A percentile compares a stretch with the other conserved stretches of the same genome.
phyloP scores from a whole-genome alignment of 2,329 filamentous ascomycete species.

The Talaromyces islandicus region DNA sequence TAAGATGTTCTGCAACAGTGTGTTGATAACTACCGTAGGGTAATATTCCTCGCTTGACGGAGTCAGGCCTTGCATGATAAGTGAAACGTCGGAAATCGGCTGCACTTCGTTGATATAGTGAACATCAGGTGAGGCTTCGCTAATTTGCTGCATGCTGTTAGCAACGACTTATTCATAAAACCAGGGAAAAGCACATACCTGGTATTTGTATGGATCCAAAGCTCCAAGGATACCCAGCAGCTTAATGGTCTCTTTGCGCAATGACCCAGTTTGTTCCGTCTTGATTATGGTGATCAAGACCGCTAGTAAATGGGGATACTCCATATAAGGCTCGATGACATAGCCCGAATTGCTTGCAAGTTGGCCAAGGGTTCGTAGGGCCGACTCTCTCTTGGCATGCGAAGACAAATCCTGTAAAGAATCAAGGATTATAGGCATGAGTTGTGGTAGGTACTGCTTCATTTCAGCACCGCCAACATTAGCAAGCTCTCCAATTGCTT shows the following conservation, averaged over 20 bases:
- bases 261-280: conserved; percentile 76
- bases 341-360: conserved; percentile 95
- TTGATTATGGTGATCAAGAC: conserved; percentile 92
- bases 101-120: conserved; percentile 64
- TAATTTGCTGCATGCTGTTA: conserved; percentile 57
- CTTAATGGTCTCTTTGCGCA: conserved; percentile 93
- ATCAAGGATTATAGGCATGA: conserved; percentile 94
- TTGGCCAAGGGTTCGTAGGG: conserved; percentile 83
- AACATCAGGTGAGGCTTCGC: conserved; percentile 79
- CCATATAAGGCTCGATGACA: conserved; percentile 91
- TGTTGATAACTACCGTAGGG: conserved; percentile 95
- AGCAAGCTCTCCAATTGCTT: conserved; percentile 88
- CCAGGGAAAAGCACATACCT: conserved; percentile 31
- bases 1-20: conserved; percentile 76
- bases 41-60: conserved; percentile 98
- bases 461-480: conserved; percentile 93
- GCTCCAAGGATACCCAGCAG: conserved; percentile 93
- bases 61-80: conserved; percentile 96
- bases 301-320: conserved; percentile 89
- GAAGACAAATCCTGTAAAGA: conserved; percentile 92
- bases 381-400: conserved; percentile 81
- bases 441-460: conserved; percentile 78
- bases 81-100: conserved; percentile 79
- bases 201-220: conserved; percentile 91
- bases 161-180: conserved; percentile 2